These are phyloP conservation scores for Pascua guehoae DNA, from an alignment of 1,284 basidiomycete species.

Conservation along the genomic window DNA sequence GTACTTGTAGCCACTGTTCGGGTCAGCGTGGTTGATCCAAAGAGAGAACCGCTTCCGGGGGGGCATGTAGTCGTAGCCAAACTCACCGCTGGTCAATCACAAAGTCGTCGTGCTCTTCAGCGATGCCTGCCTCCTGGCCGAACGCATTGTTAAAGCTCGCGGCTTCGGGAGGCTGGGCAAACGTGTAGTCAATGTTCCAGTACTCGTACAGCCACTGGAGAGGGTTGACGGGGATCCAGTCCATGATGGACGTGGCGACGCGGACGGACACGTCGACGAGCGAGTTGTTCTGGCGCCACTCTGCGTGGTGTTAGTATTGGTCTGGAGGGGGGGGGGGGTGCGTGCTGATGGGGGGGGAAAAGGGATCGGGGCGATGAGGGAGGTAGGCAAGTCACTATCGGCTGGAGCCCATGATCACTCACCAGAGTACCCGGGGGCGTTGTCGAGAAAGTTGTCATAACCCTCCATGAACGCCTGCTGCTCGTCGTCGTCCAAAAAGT, in stretches of 20 bases:
- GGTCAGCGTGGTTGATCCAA: neutral
- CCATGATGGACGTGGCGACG: conserved; percentile 23
- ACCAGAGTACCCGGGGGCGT: conserved; percentile 19
- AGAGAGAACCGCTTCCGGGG: conserved; percentile 15
- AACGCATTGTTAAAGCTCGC: conserved; percentile 24
- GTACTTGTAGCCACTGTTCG: conserved; percentile 58
- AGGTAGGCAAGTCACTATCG: too few species aligned
- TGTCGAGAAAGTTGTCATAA: conserved; percentile 16
- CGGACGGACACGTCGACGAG: conserved; percentile 22
- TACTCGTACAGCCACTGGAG: conserved; percentile 24
- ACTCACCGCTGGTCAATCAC: conserved; percentile 22
- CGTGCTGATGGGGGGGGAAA: neutral
- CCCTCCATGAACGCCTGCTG: conserved; percentile 8
- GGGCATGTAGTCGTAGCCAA: conserved; percentile 18
- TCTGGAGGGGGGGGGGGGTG: too few species aligned
- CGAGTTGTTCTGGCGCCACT: conserved; percentile 19
- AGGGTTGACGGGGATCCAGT: conserved; percentile 21
- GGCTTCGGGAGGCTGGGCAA: conserved; percentile 21
- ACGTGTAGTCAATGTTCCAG: conserved; percentile 26
- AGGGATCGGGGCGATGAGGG: too few species aligned
- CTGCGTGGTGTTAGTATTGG: conserved; percentile 5
- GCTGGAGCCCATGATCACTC: neutral
- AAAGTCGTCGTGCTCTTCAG: conserved; percentile 18
- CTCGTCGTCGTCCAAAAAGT: conserved; percentile 10
- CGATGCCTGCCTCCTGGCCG: conserved; percentile 20